Percentiles rank a stretch among this genome's conserved stretches.
Conservation (phyloP, 2,329 filamentous ascomycete species). For the Teratosphaeria destructans region DNA sequence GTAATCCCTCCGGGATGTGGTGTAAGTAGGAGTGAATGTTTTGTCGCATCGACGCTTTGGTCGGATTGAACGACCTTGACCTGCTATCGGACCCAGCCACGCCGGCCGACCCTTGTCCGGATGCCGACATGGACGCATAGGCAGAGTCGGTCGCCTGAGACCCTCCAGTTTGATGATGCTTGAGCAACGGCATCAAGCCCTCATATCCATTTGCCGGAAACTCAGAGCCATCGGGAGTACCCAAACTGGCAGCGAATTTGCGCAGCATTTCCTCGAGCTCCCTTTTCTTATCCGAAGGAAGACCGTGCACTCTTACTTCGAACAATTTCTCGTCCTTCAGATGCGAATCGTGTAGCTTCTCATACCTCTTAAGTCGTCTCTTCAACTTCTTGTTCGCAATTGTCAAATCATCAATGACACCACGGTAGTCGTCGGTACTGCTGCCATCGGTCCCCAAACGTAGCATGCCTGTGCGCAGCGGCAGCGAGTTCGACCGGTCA, state of each 20-base stretch:
- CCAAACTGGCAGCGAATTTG: constrained; percentile 57
- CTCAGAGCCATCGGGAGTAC: constrained; percentile 34
- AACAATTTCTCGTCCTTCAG: constrained; percentile 69
- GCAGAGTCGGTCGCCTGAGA: constrained; percentile 49
- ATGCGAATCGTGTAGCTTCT: constrained; percentile 54
- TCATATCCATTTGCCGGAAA: constrained; percentile 19
- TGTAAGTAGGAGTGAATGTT: constrained; percentile 61
- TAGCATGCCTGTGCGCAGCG: constrained; percentile 30
- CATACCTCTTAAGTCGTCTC: constrained; percentile 60
- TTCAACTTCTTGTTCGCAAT: constrained; percentile 73
- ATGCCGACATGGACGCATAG: constrained; percentile 51
- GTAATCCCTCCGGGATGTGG: constrained; percentile 59
- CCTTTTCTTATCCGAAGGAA: constrained; percentile 61
- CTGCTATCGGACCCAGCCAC: constrained; percentile 26
- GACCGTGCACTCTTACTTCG: constrained; percentile 67
- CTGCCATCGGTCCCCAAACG: constrained; percentile 37
- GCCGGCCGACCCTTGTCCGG: constrained; percentile 34
- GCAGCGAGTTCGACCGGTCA: constrained; percentile 11
- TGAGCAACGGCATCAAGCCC: constrained; percentile 37
- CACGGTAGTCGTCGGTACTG: constrained; percentile 64
- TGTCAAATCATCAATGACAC: constrained; percentile 80
- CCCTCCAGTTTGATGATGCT: constrained; percentile 47
- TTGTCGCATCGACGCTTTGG: constrained; percentile 34
- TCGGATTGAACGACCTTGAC: constrained; percentile 8
- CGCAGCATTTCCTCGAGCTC: constrained; percentile 65